Base-by-base conservation (phyloP, 768 basidiomycete species). In the Suillus subluteus region DNA sequence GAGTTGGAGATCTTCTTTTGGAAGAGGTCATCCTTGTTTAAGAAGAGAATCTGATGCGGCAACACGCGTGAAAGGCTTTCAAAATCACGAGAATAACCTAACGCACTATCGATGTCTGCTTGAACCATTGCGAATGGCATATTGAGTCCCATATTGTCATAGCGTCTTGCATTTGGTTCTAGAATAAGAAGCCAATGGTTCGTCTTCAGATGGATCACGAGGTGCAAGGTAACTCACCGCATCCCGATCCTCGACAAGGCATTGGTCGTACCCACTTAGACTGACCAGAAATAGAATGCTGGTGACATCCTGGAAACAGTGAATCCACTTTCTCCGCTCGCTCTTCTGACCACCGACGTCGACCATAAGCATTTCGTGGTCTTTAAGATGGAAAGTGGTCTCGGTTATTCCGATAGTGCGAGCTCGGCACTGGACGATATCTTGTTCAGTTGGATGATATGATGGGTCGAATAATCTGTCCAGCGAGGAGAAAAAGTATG, bases 101-200 rank as follows among this genome's bases (percentile, higher is more conserved):
- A 81, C 91, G 55, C 69, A 95, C 95, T 64, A 98, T 94, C 12
- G 94, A 95, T 0, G 95, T 96, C 69, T 91, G 87, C 79, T 93
- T 92, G 81, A 98, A 98, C 95, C 95, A 98, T 70, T 96, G 95
- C 12, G 95, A 96, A 76, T 98, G 95, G 79, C 95, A 96, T 85
- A 98, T 96, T 50, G 95, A 95, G 72, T 98, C 96, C 91, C 96
- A 98, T 61, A 98, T 94, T n/a, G 94, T 94, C 89, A 98, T 92
- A 5, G 96, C 94, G 69, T 98, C 96, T 82, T 96, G 93, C 95
- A 98, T 97, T 89, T 97, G 96, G 75, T 98, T 98, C 91, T 96
- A 73, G 8, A 38, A 43, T 32, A 21, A 23, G 40, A 62, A 37
- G n/a, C 12, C 21, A 3, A 56, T n/a, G 1, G 41, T 68, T 56